Conservation (phyloP, 1,284 basidiomycete species). For the Trichosporon coremiiforme region DNA sequence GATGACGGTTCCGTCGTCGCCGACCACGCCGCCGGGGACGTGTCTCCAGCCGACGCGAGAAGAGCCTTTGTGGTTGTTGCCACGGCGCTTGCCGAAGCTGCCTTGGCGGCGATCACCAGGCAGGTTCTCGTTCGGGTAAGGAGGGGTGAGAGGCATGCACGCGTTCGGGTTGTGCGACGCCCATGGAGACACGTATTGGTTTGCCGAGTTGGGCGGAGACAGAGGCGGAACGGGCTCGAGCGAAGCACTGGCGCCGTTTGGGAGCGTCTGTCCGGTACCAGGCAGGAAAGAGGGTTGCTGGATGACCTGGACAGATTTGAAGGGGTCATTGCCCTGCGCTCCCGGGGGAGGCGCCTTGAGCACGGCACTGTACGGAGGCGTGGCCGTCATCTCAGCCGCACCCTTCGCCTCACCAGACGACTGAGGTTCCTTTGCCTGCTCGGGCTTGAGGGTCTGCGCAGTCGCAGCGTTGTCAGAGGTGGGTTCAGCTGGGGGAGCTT, state of each 20-base stretch:
- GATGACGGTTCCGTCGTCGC: slow-evolving; percentile 55
- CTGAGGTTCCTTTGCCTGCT: background rate
- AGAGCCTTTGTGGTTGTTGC: slow-evolving; percentile 10
- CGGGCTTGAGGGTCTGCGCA: background rate
- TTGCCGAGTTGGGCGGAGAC: slow-evolving; percentile 27
- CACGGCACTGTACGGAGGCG: background rate
- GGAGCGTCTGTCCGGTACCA: slow-evolving; percentile 16
- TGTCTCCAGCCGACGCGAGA: slow-evolving; percentile 20
- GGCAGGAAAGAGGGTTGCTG: slow-evolving; percentile 11
- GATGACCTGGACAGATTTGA: slow-evolving; percentile 2
- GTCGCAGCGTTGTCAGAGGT: background rate
- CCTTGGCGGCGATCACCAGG: background rate
- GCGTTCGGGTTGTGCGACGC: slow-evolving; percentile 34
- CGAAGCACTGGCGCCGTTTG: background rate
- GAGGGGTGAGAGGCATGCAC: slow-evolving; percentile 18
- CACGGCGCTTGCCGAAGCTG: background rate
- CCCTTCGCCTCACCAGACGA: background rate
- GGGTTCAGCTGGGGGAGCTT: background rate
- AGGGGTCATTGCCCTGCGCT: background rate
- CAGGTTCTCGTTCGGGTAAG: slow-evolving; percentile 1
- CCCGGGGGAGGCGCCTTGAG: background rate
- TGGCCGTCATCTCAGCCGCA: background rate
- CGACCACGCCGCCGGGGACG: slow-evolving; percentile 33
- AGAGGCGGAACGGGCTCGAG: slow-evolving; percentile 16
- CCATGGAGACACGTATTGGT: slow-evolving; percentile 37